phyloP scores from a whole-genome alignment of 345 rosid species.

The Nasturtium officinale region DNA sequence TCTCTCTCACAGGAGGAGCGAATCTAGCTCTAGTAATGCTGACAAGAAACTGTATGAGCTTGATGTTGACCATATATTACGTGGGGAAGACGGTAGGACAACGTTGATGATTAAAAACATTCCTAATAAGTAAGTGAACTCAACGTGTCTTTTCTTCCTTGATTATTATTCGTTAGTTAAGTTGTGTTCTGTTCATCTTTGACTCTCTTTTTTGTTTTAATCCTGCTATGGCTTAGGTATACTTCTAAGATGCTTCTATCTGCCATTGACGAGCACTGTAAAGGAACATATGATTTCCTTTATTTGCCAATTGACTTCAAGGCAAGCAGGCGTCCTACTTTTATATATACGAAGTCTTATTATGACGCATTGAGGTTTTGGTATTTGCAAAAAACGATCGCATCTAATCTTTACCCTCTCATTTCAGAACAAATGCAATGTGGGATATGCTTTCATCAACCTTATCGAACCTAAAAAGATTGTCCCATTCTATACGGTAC shows the following conservation, averaged over 20 bases:
- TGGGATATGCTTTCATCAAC: slow-evolving; percentile 92
- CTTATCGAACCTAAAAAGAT: slow-evolving; percentile 78
- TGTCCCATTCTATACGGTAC: slow-evolving; percentile 71
- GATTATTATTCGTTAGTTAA: not conserved
- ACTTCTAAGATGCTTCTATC: slow-evolving; percentile 85
- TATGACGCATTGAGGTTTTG: not conserved
- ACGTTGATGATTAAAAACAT: slow-evolving; percentile 97
- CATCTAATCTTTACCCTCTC: slow-evolving; percentile 7
- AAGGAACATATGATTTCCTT: slow-evolving; percentile 77
- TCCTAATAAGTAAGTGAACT: slow-evolving; percentile 80
- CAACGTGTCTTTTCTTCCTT: not conserved
- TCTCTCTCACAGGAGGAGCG: slow-evolving; percentile 75
- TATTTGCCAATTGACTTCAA: slow-evolving; percentile 85
- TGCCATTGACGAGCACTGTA: slow-evolving; percentile 78
- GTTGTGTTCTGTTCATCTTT: slow-evolving; percentile 11
- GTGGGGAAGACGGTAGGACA: slow-evolving; percentile 80
- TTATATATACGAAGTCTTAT: slow-evolving; percentile 4
- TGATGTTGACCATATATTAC: slow-evolving; percentile 73
- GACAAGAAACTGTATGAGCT: slow-evolving; percentile 91
- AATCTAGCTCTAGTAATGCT: slow-evolving; percentile 62
- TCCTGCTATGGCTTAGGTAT: slow-evolving; percentile 49
- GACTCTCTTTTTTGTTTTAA: not conserved
- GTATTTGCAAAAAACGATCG: not conserved
- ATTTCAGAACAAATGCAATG: slow-evolving; percentile 87
- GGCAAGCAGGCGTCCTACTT: slow-evolving; percentile 49